Base-by-base conservation (phyloP, 2,329 filamentous ascomycete species). In the Gnomoniopsis smithogilvyi region DNA sequence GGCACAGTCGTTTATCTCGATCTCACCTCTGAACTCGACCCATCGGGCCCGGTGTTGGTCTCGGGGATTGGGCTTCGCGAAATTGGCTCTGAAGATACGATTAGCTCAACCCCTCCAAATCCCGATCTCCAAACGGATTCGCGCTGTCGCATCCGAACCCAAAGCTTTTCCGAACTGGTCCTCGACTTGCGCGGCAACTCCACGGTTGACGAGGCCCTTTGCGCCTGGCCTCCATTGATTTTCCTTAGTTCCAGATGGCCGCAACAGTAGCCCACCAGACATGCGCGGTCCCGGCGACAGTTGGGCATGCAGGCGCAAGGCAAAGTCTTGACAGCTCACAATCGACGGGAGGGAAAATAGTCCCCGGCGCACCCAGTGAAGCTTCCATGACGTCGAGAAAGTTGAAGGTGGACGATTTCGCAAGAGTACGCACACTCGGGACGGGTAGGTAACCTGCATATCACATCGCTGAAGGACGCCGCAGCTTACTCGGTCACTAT, bases 391-490 rank as follows among this genome's bases (percentile, higher is more conserved):
- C 51, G n/a, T 56, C 59, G 36, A 51, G 61, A 10, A 63, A 71
- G 60, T 68, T 80, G 43, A 70, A 72, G 49, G 69, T 79, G 60
- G 75, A 80, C 61, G 88, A 92, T 75, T 93, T 93, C 70, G 80
- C 85, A 61, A 79, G 90, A 52, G 80, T 93, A 64, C 87, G 90
- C 72, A 93, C 90, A 14, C 76, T 94, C 63, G 90, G 88, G 63
- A 93, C 90, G 45, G 90, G 88, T 88, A 76, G 66, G 76, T 71
- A 51, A 51, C 14, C 22, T 48, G 15, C 38, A 3, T 26, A 19
- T 34, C 33, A 22, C n/a, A 43, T 14, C n/a, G 3, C 21, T 2
- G 3, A 6, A n/a, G n/a, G 34, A 45, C 17, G n/a, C 19, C 11
- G 17, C 48, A 47, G 26, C 38, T 47, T 58, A 52, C 54, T n/a